phyloP scores from a whole-genome alignment of 305 asterid species.

The Plantago rigida region DNA sequence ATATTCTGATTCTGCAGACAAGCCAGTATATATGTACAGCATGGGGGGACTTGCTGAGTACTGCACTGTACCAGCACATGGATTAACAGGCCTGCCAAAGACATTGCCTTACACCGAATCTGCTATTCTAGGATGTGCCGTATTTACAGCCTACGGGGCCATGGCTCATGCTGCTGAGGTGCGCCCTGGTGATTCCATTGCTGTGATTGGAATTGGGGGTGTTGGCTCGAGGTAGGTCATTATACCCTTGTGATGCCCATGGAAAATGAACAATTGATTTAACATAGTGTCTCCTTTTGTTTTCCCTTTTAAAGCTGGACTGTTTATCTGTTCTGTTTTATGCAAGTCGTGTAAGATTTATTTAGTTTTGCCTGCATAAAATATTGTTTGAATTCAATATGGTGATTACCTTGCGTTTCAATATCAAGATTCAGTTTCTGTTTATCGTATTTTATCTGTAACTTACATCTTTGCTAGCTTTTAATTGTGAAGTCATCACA shows the following conservation, averaged over 20 bases:
- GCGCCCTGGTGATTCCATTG: slow-evolving; percentile 79
- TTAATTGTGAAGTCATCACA: slow-evolving; percentile 30
- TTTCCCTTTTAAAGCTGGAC: too few relatives aligned
- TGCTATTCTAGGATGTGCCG: slow-evolving; percentile 90
- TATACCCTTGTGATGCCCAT: slow-evolving; percentile 10
- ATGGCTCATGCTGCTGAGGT: slow-evolving; percentile 98
- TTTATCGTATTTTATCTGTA: too few relatives aligned
- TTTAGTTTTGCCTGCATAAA: neutral
- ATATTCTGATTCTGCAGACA: slow-evolving; percentile 48
- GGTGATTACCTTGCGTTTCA: too few relatives aligned
- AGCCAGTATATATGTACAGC: slow-evolving; percentile 94
- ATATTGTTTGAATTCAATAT: too few relatives aligned
- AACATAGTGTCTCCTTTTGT: neutral
- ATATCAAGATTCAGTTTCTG: too few relatives aligned
- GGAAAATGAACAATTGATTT: slow-evolving; percentile 7
- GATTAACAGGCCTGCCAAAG: slow-evolving; percentile 57
- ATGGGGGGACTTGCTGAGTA: slow-evolving; percentile 98
- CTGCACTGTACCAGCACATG: slow-evolving; percentile 92
- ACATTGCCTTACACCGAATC: slow-evolving; percentile 87
- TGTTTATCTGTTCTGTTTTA: slow-evolving; percentile 12
- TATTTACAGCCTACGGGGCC: slow-evolving; percentile 97
- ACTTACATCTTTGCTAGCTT: slow-evolving; percentile 17
- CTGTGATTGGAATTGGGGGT: slow-evolving; percentile 94
- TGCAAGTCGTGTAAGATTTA: slow-evolving; percentile 3
- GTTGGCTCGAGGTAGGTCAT: slow-evolving; percentile 82